Conservation (phyloP, 2,329 filamentous ascomycete species). For the Fusarium paranaense region DNA sequence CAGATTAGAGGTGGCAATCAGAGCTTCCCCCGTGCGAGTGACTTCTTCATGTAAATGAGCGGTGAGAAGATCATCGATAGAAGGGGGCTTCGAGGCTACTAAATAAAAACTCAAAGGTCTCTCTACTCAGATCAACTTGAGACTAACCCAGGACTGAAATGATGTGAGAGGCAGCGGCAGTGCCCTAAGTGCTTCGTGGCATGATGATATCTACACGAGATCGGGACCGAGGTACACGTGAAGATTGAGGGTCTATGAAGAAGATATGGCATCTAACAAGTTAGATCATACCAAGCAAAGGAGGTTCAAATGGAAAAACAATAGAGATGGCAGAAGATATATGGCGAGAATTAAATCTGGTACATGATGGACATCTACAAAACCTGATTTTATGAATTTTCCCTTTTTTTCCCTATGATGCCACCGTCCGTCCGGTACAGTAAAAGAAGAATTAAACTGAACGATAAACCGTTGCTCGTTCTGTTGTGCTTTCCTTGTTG, state of each 20-base stretch:
- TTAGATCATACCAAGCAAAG: not conserved
- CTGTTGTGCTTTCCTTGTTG: not conserved
- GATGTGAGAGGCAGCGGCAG: not conserved
- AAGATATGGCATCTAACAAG: not conserved
- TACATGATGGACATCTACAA: not conserved
- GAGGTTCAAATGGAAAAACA: not conserved
- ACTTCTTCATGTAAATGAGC: not conserved
- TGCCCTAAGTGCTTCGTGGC: not conserved
- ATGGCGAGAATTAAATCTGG: not conserved
- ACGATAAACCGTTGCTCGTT: not conserved
- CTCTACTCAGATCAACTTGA: not conserved
- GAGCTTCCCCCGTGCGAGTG: not conserved
- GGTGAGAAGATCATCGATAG: not conserved
- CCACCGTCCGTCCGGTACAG: not conserved
- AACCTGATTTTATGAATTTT: not conserved
- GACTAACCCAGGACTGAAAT: not conserved
- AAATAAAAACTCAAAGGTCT: not conserved
- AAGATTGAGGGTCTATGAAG: no score
- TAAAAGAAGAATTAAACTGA: not conserved
- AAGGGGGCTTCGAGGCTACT: not conserved
- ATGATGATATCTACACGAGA: not conserved
- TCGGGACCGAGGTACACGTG: not conserved
- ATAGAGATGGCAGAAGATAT: not conserved
- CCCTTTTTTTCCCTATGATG: not conserved
- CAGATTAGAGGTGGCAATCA: not conserved